Conservation (phyloP, 2,329 filamentous ascomycete species). For the Fusarium continuum region DNA sequence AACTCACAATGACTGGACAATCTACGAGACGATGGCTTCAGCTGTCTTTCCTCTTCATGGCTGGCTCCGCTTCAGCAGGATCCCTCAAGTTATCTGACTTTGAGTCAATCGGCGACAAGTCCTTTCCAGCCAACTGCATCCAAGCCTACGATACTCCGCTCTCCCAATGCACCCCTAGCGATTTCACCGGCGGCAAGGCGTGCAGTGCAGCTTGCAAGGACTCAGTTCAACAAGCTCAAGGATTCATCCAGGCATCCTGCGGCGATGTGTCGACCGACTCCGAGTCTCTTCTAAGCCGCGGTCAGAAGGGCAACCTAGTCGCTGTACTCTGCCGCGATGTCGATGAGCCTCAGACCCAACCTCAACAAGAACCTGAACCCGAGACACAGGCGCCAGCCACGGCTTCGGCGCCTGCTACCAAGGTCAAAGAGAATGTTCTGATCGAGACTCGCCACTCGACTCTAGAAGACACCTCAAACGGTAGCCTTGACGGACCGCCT, state of each 20-base stretch:
- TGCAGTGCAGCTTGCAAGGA: conserved; percentile 53
- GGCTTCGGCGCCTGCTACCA: conserved; percentile 9
- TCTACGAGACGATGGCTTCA: conserved; percentile 39
- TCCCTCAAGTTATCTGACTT: conserved; percentile 52
- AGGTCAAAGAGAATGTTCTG: conserved; percentile 24
- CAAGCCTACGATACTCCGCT: conserved; percentile 55
- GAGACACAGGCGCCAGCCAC: conserved; percentile 1
- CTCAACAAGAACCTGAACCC: conserved; percentile 5
- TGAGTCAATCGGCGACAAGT: conserved; percentile 51
- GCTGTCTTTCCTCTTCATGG: conserved; percentile 38
- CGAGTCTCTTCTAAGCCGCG: conserved; percentile 50
- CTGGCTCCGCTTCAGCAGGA: conserved; percentile 37
- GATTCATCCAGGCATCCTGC: conserved; percentile 44
- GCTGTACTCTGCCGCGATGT: conserved; percentile 47
- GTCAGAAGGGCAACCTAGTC: conserved; percentile 50
- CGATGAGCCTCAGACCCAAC: conserved; percentile 22
- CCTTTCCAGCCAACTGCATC: conserved; percentile 51
- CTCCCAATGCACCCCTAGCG: conserved; percentile 47
- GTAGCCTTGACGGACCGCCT: conserved; percentile 12
- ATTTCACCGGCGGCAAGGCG: conserved; percentile 49
- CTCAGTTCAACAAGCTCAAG: conserved; percentile 43
- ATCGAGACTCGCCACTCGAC: conserved; percentile 21
- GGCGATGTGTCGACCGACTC: conserved; percentile 33
- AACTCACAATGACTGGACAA: conserved; percentile 27
- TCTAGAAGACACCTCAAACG: neutral